Percentiles rank a stretch among this genome's conserved stretches.
phyloP scores from a whole-genome alignment of 768 basidiomycete genomes.

The Strobilomyces dryophilus region DNA sequence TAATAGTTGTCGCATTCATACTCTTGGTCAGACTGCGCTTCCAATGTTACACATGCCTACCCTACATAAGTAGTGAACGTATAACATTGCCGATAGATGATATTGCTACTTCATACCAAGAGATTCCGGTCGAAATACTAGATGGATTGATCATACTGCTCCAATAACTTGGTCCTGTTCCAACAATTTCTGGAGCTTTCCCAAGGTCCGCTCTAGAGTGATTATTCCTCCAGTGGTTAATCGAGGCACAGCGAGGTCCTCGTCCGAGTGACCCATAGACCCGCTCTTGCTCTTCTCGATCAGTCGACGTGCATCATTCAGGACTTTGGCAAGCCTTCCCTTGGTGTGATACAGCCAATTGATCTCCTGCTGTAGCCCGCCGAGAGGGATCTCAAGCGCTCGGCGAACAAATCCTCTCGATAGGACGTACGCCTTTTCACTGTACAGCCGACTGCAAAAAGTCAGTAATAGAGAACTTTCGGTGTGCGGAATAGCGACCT shows the following conservation, averaged over 20 bases:
- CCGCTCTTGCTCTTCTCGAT: constrained; percentile 62
- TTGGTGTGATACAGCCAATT: constrained; percentile 64
- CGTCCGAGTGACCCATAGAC: constrained; percentile 22
- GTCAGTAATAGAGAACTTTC: neutral
- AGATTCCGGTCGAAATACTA: constrained; percentile 13
- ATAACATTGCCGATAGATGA: constrained; percentile 28
- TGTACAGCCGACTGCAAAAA: constrained; percentile 75
- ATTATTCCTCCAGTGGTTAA: constrained; percentile 78
- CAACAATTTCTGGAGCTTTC: constrained; percentile 52
- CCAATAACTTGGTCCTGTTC: constrained; percentile 14
- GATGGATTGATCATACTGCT: constrained; percentile 14
- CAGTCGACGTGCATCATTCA: constrained; percentile 56
- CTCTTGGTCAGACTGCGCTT: neutral
- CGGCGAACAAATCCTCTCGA: constrained; percentile 88
- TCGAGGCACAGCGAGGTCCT: constrained; percentile 62
- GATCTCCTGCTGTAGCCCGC: constrained; percentile 69
- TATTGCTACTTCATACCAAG: constrained; percentile 21
- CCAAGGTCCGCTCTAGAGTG: constrained; percentile 69
- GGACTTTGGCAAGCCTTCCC: constrained; percentile 63
- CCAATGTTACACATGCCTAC: constrained; percentile 13
- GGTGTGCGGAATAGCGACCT: constrained; percentile 43
- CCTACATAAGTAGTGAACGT: constrained; percentile 23
- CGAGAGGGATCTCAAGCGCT: constrained; percentile 76
- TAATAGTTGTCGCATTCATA: constrained; percentile 4
- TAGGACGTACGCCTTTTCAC: constrained; percentile 88